Evolutionary conservation across 2,329 filamentous ascomycete species (phyloP), one percentile per base, ranked within the genome.

Genomic region (Metarhizium brunneum): DNA sequence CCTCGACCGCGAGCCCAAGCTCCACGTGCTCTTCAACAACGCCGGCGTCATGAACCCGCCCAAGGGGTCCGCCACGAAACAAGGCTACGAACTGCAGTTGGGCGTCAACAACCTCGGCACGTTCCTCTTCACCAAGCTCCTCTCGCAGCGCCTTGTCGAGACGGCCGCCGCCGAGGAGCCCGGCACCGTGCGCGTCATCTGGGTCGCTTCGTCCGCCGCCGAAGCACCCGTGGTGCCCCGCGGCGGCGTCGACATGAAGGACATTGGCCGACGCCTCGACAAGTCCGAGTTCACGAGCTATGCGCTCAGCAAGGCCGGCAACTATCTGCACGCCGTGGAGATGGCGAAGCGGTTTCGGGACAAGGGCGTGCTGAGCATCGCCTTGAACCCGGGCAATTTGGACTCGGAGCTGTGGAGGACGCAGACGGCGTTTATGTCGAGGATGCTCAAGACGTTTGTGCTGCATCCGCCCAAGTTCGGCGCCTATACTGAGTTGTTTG

Each of bases 401-500:
- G 59, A 68, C 48, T 69, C 71, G 0, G 71, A 74, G 10, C 61
- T 75, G 18, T 69, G 45, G 45, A 48, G 45, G 45, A 48, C 45
- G 8, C 45, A 48, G 45, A 30, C 45, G 20, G 20, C 45, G 8
- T 30, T 48, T 48, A 20, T 16, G 20, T 29, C 25, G 45, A 29
- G 45, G 8, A 2, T 48, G 13, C 25, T 48, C 7, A 48, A 16
- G 25, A 48, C 45, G 7, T 48, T 48, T 50, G 52, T 60, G 32
- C 18, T 61, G 5, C 60, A 66, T 52, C 63, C 66, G 4, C 14
- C 64, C 3, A 60, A 69, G n/a, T 61, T 71, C 42, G 77, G 76
- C 2, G 76, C 76, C 0, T 79, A 77, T 57, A 78, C 77, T 0
- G 71, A 77, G 61, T 63, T 80, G 1, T 81, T 71, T 57, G 73